Conservation (phyloP, 1,284 basidiomycete species). For the Moniliophthora roreri region DNA sequence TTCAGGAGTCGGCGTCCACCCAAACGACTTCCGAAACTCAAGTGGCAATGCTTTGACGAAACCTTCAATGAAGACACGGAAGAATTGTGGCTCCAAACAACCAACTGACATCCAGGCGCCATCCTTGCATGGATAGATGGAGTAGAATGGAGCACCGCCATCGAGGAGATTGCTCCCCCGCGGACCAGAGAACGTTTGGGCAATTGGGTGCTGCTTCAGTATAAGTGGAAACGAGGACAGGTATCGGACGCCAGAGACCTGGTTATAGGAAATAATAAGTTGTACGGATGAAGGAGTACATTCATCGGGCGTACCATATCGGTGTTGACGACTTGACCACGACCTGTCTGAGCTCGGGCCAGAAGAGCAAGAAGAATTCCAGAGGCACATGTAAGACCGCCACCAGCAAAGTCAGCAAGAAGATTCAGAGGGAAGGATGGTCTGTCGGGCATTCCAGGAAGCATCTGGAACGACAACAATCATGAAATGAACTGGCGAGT, state of each 20-base stretch:
- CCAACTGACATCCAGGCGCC: slow-evolving; percentile 77
- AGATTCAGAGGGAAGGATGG: slow-evolving; percentile 77
- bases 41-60: slow-evolving; percentile 54
- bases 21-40: slow-evolving; percentile 36
- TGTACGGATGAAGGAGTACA: background rate
- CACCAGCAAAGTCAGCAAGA: slow-evolving; percentile 82
- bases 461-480: slow-evolving; percentile 44
- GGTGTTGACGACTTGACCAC: slow-evolving; percentile 74
- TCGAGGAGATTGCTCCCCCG: slow-evolving; percentile 70
- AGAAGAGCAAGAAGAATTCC: slow-evolving; percentile 79
- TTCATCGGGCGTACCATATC: slow-evolving; percentile 62
- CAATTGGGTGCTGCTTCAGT: slow-evolving; percentile 37
- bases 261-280: background rate
- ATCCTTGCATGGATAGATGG: slow-evolving; percentile 72
- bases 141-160: slow-evolving; percentile 81
- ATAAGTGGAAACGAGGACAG: slow-evolving; percentile 71
- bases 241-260: slow-evolving; percentile 82
- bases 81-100: slow-evolving; percentile 75
- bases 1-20: slow-evolving; percentile 54
- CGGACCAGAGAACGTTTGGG: slow-evolving; percentile 39
- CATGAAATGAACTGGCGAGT: background rate
- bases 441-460: slow-evolving; percentile 63
- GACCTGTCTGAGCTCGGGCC: slow-evolving; percentile 60
- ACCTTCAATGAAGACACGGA: slow-evolving; percentile 53
- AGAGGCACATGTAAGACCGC: slow-evolving; percentile 70